Base-by-base conservation (phyloP, 73 alveolate genomes). In the Paramecium sexaurelia region DNA sequence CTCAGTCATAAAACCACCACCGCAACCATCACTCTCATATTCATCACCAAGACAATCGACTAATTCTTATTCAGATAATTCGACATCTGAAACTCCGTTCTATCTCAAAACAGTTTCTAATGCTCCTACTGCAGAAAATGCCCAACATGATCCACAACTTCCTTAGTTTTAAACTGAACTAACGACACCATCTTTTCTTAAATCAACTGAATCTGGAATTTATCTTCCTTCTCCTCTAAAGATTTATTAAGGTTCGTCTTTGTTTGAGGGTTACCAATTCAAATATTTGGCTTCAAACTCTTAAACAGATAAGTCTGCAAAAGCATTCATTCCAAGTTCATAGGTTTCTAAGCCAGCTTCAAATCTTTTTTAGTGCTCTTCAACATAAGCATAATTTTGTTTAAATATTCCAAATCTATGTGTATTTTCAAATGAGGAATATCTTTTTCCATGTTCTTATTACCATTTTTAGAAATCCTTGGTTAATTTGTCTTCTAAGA, bases 1-100 rank as follows among this genome's bases (percentile, higher is more conserved):
- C 55, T 85, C 55, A 84, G 39, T 92, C 95, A 92, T 91, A 73
- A 67, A 91, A 86, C 98, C 98, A 66, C 98, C 98, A 68, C 71
- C 73, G 93, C 97, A 94, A 27, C 97, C 98, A 9, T 91, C 93
- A 85, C 93, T 92, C 0, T 71, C 94, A 39, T 78, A 75, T 13
- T 45, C 45, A 45, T 33, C 26, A 8, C 56, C 75, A 8, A 87
- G 32, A 92, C 97, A 94, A 83, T 94, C 97, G 20, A 92, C 91
- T 1, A 94, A 82, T 68, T 94, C 90, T 85, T 94, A 92, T 92
- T 84, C 97, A 6, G 97, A 69, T 6, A 87, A 55, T 7, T 68
- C 91, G 5, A 73, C 55, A 20, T 2, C 6, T 51, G 33, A 19
- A 26, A 6, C 82, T 61, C 93, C 93, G 11, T 36, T 41, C 26